These are phyloP conservation scores for Euclidium syriacum DNA, from an alignment of 345 rosid species.

Conservation along the genomic window DNA sequence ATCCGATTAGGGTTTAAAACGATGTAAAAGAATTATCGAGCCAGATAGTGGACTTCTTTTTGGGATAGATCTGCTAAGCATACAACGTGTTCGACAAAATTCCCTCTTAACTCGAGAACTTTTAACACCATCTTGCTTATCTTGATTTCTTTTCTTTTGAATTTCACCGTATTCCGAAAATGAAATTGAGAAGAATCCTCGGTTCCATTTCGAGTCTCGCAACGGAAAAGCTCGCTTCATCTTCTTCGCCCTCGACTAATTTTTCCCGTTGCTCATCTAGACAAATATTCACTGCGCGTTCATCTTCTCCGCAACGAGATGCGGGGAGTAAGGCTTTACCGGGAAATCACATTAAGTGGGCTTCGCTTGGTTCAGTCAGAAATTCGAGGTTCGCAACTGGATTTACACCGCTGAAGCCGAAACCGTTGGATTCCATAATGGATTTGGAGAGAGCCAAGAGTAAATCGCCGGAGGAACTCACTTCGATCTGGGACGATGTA, in stretches of 20 bases:
- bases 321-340: slow-evolving; percentile 37
- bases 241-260: slow-evolving; percentile 6
- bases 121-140: neutral
- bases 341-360: slow-evolving; percentile 50
- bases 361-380: slow-evolving; percentile 61
- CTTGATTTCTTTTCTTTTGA: neutral
- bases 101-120: slow-evolving; percentile 9
- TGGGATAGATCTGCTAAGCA: neutral
- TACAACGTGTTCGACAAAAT: slow-evolving; percentile 17
- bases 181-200: slow-evolving; percentile 24
- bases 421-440: slow-evolving; percentile 83
- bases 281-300: slow-evolving; percentile 19
- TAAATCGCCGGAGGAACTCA: slow-evolving; percentile 70
- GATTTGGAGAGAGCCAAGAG: slow-evolving; percentile 65
- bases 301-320: slow-evolving; percentile 20
- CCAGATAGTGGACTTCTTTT: neutral
- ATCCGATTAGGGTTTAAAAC: neutral
- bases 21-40: neutral
- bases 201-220: slow-evolving; percentile 7
- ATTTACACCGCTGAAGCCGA: slow-evolving; percentile 71
- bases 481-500: slow-evolving; percentile 89
- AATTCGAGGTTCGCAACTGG: slow-evolving; percentile 78
- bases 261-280: slow-evolving; percentile 13
- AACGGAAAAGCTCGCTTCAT: slow-evolving; percentile 2
- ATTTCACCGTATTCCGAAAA: neutral